phyloP scores from a whole-genome alignment of 441 rosid species.

The Biscutella laevigata region DNA sequence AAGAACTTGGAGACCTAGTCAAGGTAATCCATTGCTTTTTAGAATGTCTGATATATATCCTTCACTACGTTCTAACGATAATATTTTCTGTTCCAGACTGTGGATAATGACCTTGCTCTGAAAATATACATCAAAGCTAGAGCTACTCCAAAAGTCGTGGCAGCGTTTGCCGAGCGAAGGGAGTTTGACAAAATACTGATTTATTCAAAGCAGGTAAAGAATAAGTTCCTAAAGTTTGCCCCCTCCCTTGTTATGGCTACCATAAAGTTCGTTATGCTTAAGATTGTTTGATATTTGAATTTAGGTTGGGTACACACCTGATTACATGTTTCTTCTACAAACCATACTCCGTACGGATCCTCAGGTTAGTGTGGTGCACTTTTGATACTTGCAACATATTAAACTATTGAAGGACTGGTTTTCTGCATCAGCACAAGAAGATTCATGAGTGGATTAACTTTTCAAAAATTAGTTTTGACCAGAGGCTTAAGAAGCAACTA shows the following conservation, averaged over 20 bases:
- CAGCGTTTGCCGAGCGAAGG: conserved; percentile 99
- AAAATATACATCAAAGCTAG: conserved; percentile 97
- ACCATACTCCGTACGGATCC: conserved; percentile 97
- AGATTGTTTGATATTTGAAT: conserved; percentile 19
- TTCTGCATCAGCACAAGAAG: not conserved
- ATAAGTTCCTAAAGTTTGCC: conserved; percentile 2
- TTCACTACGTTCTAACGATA: not conserved
- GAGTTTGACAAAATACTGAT: conserved; percentile 98
- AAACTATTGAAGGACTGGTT: conserved; percentile 1
- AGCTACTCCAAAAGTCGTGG: conserved; percentile 99
- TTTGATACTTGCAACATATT: conserved; percentile 15
- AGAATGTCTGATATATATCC: not conserved
- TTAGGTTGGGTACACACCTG: conserved; percentile 99
- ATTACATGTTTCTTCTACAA: conserved; percentile 97
- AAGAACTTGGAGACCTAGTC: conserved; percentile 99
- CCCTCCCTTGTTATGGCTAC: conserved; percentile 1
- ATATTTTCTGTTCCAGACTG: conserved; percentile 56
- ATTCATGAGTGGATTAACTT: conserved; percentile 1
- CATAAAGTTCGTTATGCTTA: conserved; percentile 8
- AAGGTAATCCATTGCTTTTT: conserved; percentile 48
- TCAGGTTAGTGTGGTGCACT: conserved; percentile 53
- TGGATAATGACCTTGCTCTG: conserved; percentile 97
- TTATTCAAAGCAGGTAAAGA: conserved; percentile 91
- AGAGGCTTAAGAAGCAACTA: not conserved
- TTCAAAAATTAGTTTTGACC: not conserved